Evolutionary conservation across 176 grass and related monocot species (phyloP), one percentile per base, ranked within the genome.

Genomic region (Olyra latifolia): DNA sequence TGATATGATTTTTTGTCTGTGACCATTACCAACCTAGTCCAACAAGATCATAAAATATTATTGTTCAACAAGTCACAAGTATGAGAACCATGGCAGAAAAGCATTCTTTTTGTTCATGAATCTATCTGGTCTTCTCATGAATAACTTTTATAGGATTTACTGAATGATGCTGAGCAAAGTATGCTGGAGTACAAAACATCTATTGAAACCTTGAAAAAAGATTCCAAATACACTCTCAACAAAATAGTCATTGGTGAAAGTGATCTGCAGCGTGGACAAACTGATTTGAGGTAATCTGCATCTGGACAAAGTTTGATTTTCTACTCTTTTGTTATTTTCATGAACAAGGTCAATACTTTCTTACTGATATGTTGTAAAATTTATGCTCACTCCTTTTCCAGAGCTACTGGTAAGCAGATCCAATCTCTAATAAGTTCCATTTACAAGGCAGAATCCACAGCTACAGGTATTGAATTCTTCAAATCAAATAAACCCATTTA

Each of bases 351-450:
- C 4, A 6, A 5, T 64, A 4, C 56, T 59, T 74, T 75, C 19
- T 82, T 17, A 58, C 39, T 19, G n/a, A 20, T 29, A 32, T 81
- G 20, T 15, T 71, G 15, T 68, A 52, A 75, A 68, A 11, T 60
- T 35, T 62, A 38, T 84, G 46, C 17, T 53, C 11, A 30, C 69
- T 66, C 16, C 72, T 80, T 78, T 53, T 80, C 48, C 62, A 98
- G 95, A 80, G 88, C 92, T 71, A 82, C 95, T 79, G 95, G 95
- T 78, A 87, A 89, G 48, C 89, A 98, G 79, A 93, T 98, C 80
- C 96, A 86, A 48, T 76, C 83, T 53, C 90, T 98, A 82, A 71
- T 89, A 76, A 78, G 91, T 41, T 95, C 92, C 71, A 93, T 95
- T 61, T 85, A 87, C 82, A 95, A 93, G 86, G 81, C 91, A 58